Evolutionary conservation across 2,329 filamentous ascomycete species (phyloP).

Genomic region (Lachnellula hyalina): DNA sequence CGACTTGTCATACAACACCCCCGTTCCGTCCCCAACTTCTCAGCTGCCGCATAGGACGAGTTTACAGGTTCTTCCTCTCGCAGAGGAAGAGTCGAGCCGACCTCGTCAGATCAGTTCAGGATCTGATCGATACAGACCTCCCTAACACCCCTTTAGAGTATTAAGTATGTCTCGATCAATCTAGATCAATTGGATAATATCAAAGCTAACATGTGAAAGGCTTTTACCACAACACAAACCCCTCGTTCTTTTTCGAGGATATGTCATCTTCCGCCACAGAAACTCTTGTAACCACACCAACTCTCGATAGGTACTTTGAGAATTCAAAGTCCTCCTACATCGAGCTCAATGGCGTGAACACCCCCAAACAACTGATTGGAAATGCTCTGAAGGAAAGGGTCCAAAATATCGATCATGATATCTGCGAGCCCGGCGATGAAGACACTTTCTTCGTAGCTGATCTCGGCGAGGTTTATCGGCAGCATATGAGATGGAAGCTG

Average conservation of each 20-base stretch:
- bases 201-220: background rate
- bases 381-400: conserved; percentile 82
- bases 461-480: conserved; percentile 96
- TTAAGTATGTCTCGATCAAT: conserved; percentile 16
- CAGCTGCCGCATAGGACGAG: conserved; percentile 99
- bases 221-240: conserved; percentile 8
- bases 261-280: conserved; percentile 68
- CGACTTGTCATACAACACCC: conserved; percentile 45
- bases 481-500: conserved; percentile 97
- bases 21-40: conserved; percentile 55
- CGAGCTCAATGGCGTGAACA: conserved; percentile 27
- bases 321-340: conserved; percentile 24
- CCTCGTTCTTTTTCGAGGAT: conserved; percentile 30
- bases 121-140: conserved; percentile 91
- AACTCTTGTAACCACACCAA: conserved; percentile 39
- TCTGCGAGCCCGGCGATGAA: conserved; percentile 87
- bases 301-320: conserved; percentile 27
- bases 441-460: conserved; percentile 98
- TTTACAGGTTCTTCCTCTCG: conserved; percentile 98
- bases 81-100: conserved; percentile 99
- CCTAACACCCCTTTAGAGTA: conserved; percentile 59
- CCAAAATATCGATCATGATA: conserved; percentile 76
- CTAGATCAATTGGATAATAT: background rate
- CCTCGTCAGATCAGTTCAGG: conserved; percentile 87
- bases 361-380: conserved; percentile 76